Base-by-base conservation (phyloP, 164 flowering plant genomes). In the Akebia trifoliata region DNA sequence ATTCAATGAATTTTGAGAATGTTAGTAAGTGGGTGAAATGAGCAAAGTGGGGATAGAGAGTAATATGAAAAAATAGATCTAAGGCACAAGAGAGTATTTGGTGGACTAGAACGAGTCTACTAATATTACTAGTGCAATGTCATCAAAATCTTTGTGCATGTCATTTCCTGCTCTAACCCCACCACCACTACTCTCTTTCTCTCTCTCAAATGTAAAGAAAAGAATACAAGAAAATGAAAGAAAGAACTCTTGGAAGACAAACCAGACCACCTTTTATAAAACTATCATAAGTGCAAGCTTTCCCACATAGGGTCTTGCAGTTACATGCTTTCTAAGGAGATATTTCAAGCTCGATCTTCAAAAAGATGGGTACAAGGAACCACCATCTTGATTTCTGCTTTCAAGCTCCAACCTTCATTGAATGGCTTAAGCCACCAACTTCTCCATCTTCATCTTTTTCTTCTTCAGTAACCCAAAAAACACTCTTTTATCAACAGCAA, bases 381-480 rank as follows among this genome's bases (percentile, higher is more conserved):
- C 61, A 63, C 71, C 74, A 63, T 68, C 75, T 60, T 30, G 71
- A 70, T 37, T 28, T 70, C 39, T 65, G 75, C 59, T 69, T 67
- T 39, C 72, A 77, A 60, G 24, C 79, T 50, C 78, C 90, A 26
- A 63, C 74, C 62, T 83, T 81, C 78, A 76, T 81, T 69, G 89
- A 86, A 69, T 86, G 93, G 93, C 78, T 86, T 43, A 86, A 78
- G 66, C 87, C 84, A 50, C 29, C 69, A 9, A 46, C 72, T 36
- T 57, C 72, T 32, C 45, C 49, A 28, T 8, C 51, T 24, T 32
- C 53, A 17, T 28, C 61, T 32, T 11, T 37, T 2, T 12, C 72
- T 15, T 50, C 68, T 9, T 30, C 60, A 21, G 58, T 38, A 6
- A 54, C 57, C 28, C 69, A 38, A n/a, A 63, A 50, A 6, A 29